Evolutionary conservation across 208 protist genomes (phyloP), one percentile per base, ranked within the genome.

Genomic region (Trypanosoma mega): DNA sequence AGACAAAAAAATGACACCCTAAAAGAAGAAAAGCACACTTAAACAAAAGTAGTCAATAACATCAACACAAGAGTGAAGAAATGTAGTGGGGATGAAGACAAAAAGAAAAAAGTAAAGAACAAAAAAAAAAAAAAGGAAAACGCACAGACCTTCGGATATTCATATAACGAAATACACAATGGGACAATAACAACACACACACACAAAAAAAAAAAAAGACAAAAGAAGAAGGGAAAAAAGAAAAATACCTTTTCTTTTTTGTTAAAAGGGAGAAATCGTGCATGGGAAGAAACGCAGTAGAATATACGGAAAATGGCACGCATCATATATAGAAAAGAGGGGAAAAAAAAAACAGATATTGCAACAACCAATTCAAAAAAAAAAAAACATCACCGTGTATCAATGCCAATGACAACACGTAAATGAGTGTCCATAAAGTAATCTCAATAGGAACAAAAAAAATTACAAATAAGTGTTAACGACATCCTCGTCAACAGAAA

Each of bases 181-280:
- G 45, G 14, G 6, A 14, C 14, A 24, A n/a, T 14, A 31, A 50
- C 12, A 6, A 50, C 21, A 31, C 4, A 46, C 45, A 39, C 24
- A 52, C 24, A 52, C 14, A 56, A 2, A 63, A 21, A 54, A 45
- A 49, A 56, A 16, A 56, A 58, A 29, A 60, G 51, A 68, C 8
- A 43, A 65, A 56, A n/a, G 6, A 57, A 57, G 9, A 56, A 45
- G 44, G 56, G 56, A 46, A 29, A 24, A 16, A 18, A 33, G 1
- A 14, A 33, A 14, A n/a, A 47, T 21, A 58, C n/a, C 26, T 18
- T 52, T 39, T 27, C 9, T 33, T 55, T n/a, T 44, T 44, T 49
- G 37, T 12, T 12, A 56, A 56, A 37, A 21, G 21, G 26, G 27
- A 66, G 39, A 12, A 45, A 21, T 4, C 27, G 21, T 23, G 12